Evolutionary conservation across 1,284 basidiomycete species (phyloP).

Genomic region (Peniophora sp.): DNA sequence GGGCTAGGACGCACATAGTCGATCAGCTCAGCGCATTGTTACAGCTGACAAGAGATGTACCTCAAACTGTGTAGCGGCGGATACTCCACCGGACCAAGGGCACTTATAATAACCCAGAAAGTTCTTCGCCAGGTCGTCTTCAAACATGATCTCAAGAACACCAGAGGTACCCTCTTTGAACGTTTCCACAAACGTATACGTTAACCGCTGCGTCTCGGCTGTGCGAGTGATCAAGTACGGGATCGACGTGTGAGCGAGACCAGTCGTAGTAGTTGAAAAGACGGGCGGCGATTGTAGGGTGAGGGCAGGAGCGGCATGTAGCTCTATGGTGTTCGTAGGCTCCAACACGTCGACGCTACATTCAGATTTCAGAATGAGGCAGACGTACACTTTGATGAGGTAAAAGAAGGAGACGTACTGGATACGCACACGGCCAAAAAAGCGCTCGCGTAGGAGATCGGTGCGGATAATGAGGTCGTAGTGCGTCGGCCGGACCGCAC

Average conservation of each 20-base stretch:
- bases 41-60: slow-evolving; percentile 22
- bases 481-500: slow-evolving; percentile 67
- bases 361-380: background rate
- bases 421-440: slow-evolving; percentile 75
- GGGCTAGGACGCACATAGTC: slow-evolving; percentile 50
- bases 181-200: slow-evolving; percentile 44
- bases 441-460: slow-evolving; percentile 68
- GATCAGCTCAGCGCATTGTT: slow-evolving; percentile 3
- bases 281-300: slow-evolving; percentile 64
- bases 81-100: slow-evolving; percentile 51
- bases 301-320: slow-evolving; percentile 65
- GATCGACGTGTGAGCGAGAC: slow-evolving; percentile 42
- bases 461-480: slow-evolving; percentile 84
- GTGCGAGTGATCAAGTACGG: slow-evolving; percentile 42
- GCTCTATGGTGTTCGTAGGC: slow-evolving; percentile 58
- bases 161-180: slow-evolving; percentile 59
- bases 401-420: slow-evolving; percentile 32
- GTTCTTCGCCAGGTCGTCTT: slow-evolving; percentile 53
- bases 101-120: slow-evolving; percentile 74
- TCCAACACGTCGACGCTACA: slow-evolving; percentile 65
- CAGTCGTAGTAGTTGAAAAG: slow-evolving; percentile 35
- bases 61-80: slow-evolving; percentile 80
- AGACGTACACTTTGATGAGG: too few relatives aligned
- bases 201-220: slow-evolving; percentile 54
- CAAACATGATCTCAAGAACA: slow-evolving; percentile 56